Evolutionary conservation across 2,329 filamentous ascomycete species (phyloP), one percentile per base, ranked within the genome.

Genomic region (Capronia coronata): DNA sequence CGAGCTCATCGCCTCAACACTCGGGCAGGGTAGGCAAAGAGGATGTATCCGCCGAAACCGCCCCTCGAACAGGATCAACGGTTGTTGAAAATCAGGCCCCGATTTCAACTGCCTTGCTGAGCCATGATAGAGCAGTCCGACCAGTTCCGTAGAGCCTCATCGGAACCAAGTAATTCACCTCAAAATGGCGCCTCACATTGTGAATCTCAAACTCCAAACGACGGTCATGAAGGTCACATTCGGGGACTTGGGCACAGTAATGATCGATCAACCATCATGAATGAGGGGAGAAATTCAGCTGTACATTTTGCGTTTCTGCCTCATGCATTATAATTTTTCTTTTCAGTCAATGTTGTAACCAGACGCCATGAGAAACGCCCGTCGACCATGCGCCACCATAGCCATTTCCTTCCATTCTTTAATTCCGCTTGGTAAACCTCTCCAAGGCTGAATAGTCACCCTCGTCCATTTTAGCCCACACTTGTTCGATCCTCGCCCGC

Each of bases 401-500:
- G 2, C 14, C 43, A n/a, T 6, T 29, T n/a, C n/a, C 18, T 58
- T 87, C 83, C 50, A 79, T 68, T 61, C 83, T 77, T 43, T 62
- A 65, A 49, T 59, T 62, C 29, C 46, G 37, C 39, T 61, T 74
- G 67, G 85, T 52, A 78, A 83, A 63, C 86, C 84, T 62, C 77
- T 62, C 59, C 23, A 62, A 49, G 2, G 58, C 59, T 16, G 58
- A 59, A 35, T 54, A 62, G 48, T 62, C 59, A 29, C 59, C 59
- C 40, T 61, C 78, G 65, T 87, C 84, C 64, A 88, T 83, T 54
- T 91, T 86, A 43, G 79, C 79, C 87, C 85, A 97, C 59, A 79
- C 79, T 65, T 81, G 78, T 72, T 87, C 80, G 60, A 95, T 81
- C 65, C 81, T 78, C 58, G 83, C 77, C 65, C 84, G 75, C 74